Conservation (phyloP, 2,329 filamentous ascomycete species). For the Metarhizium album region DNA sequence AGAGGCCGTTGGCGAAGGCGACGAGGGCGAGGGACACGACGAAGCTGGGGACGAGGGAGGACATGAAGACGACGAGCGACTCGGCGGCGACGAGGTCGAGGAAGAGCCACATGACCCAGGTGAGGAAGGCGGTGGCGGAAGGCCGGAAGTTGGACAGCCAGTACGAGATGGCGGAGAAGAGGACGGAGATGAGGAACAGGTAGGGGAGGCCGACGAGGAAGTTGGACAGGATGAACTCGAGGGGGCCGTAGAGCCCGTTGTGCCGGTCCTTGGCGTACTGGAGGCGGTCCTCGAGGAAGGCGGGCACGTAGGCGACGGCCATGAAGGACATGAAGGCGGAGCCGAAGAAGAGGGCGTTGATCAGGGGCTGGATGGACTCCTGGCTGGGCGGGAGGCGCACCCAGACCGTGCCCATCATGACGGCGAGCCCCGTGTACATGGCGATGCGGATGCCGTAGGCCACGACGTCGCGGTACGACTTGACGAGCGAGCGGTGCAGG, state of each 20-base stretch:
- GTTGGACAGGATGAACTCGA: constrained; percentile 65
- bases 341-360: constrained; percentile 72
- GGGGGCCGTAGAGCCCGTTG: constrained; percentile 70
- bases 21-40: constrained; percentile 69
- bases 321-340: constrained; percentile 71
- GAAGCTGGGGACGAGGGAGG: constrained; percentile 64
- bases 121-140: constrained; percentile 56
- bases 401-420: constrained; percentile 87
- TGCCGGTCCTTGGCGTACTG: constrained; percentile 50
- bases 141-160: constrained; percentile 70
- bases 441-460: constrained; percentile 72
- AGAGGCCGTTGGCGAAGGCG: constrained; percentile 78
- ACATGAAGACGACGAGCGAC: constrained; percentile 68
- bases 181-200: constrained; percentile 63
- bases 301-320: constrained; percentile 76
- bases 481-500: constrained; percentile 70
- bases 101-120: constrained; percentile 75
- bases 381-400: constrained; percentile 59
- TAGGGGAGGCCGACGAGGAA: constrained; percentile 75
- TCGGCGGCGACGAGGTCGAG: constrained; percentile 75
- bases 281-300: constrained; percentile 62
- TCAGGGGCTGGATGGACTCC: constrained; percentile 66
- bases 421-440: constrained; percentile 67
- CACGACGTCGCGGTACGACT: constrained; percentile 73
- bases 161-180: constrained; percentile 69